Evolutionary conservation across 2,329 filamentous ascomycete species (phyloP), one percentile per base, ranked within the genome.

Genomic region (Colletotrichum chrysophilum): DNA sequence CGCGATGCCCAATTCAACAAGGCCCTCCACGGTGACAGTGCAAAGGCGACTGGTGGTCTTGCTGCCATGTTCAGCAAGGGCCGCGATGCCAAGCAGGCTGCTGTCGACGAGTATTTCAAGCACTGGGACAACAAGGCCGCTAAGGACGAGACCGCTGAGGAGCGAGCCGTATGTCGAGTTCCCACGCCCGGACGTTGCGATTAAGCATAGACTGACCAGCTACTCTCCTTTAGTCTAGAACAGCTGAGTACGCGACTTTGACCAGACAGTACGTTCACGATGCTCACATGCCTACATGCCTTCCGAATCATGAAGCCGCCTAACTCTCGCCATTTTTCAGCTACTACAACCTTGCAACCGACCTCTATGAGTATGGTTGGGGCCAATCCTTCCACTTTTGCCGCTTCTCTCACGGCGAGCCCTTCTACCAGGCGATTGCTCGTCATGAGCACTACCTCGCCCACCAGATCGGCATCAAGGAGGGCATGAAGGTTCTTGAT

Each of bases 361-460:
- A 97, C 82, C 86, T 98, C 64, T 98, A 98, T 89, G 96, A 98
- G 88, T 96, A 98, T 81, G 96, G 95, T 81, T 98, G 96, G 96
- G 94, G 94, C 76, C 92, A 95, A 81, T 95, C 93, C 75, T 98
- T 98, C 90, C 96, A 98, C 87, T 98, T 98, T 91, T 97, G 95
- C 87, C 95, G 96, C 70, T 98, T 96, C 86, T 94, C 94, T 72
- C 89, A 93, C 79, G 94, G 94, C 81, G 96, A 98, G 87, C 87
- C 92, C 66, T 98, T 98, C 88, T 89, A 92, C 85, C 94, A 96
- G 85, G 96, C 96, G 75, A 96, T 98, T 84, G 95, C 96, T 79
- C 94, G 96, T 69, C 96, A 98, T 82, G 96, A 98, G 88, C 96
- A 98, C 89, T 98, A 98, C 87, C 93, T 98, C 21, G 96, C 96